Evolutionary conservation across 1,284 basidiomycete genomes (phyloP), one percentile per base, ranked within the genome.

Genomic region (Amylostereum chailletii): DNA sequence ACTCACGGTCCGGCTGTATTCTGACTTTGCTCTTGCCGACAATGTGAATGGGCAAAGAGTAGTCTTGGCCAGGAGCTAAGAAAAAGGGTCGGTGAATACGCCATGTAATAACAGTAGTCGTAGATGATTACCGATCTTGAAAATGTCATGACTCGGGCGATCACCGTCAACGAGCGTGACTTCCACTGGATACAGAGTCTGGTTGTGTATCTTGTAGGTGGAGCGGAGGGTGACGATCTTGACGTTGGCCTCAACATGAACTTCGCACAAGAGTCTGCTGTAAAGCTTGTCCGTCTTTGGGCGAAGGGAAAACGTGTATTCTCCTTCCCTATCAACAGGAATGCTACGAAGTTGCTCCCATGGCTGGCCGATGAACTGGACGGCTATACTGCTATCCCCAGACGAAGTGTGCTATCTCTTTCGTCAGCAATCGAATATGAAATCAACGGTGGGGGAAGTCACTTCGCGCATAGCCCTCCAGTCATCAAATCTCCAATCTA

Each of bases 401-500:
- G 85, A 76, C 1, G 84, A 79, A 31, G 94, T 81, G 56, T 94
- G 90, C 90, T 94, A 57, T 43, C 19, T 19, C 19, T 19, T 19
- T 19, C 19, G 19, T 19, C 19, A 54, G 42, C 29, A 34, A 42
- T 41, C 7, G 19, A 42, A 37, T 36, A 30, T 48, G 9, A 48
- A 6, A 32, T 48, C 38, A n/a, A 38, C 19, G 29, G 38, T 4
- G 27, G n/a, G 32, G 31, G 34, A 7, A 56, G 71, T 55, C 60
- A 91, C 92, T 72, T 99, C 96, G 63, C 96, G 84, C 71, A 92
- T 87, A 5, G 86, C 85, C 65, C 88, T 89, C 87, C 93, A 95
- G 60, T 99, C 95, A 62, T 98, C 94, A 60, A 99, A 99, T 51
- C 94, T 76, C 96, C 96, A 99, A 46, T 98, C 95, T 10, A 91